Evolutionary conservation across 257 asterid species (phyloP), one percentile per base, ranked within the genome.

Genomic region (Thymus mandschuricus): DNA sequence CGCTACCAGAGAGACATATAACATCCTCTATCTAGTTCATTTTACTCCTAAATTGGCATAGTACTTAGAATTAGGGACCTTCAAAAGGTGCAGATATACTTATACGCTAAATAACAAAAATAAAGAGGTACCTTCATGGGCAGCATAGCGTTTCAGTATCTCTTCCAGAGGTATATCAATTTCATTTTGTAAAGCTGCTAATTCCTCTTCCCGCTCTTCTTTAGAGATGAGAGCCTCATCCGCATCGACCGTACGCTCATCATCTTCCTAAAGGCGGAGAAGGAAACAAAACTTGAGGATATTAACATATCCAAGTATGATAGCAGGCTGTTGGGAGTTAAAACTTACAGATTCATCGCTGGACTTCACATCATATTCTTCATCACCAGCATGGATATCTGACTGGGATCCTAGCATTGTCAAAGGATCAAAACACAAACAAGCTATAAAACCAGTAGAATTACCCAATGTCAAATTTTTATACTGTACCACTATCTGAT

Each of bases 151-250:
- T 75, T 81, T 87, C 73, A 95, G 98, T 76, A 95, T 79, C 84
- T 86, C 96, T 50, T 88, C 98, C 68, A 95, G 81, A 61, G 99
- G 98, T 69, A 89, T 81, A 82, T 88, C 97, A 75, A 81, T 75
- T 86, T 95, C 99, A 79, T 77, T 83, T 59, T 81, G 93, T 75
- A 95, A 80, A 64, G 96, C 99, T 51, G 86, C 91, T 62, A 92
- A 76, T 77, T 95, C 99, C 84, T 92, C 98, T 27, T 86, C 95
- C 78, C 99, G 88, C 86, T 95, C 99, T 81, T 92, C 98, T 80
- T 81, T 87, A 72, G 90, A 88, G 79, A 95, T 95, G 74, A 84
- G 81, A 68, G 97, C 94, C 87, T 95, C 99, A 65, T 89, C 99
- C 77, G 84, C 94, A 84, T 92, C 99, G 78, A 95, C 83, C 31